Evolutionary conservation across 257 asterid genomes (phyloP).

Genomic region (Fraxinus excelsior): DNA sequence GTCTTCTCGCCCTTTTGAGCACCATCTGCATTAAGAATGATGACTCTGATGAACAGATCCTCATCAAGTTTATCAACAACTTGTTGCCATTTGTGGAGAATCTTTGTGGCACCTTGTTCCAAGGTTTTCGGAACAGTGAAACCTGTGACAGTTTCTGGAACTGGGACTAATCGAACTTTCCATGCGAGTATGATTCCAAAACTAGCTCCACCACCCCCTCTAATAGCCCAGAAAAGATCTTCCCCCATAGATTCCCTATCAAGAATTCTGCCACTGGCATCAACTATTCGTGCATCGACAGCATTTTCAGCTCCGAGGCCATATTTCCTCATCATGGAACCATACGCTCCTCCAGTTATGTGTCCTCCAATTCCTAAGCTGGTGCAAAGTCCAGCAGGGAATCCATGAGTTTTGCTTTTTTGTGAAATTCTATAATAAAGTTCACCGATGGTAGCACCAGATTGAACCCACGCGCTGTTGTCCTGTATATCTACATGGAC

Average conservation of each 20-base stretch:
- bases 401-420: conserved; percentile 39
- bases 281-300: conserved; percentile 56
- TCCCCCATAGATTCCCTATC: conserved; percentile 60
- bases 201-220: conserved; percentile 71
- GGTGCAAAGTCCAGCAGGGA: conserved; percentile 60
- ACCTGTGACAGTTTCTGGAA: conserved; percentile 60
- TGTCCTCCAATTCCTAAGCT: conserved; percentile 72
- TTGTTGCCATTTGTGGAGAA: conserved; percentile 57
- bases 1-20: conserved; percentile 43
- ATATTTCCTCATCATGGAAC: conserved; percentile 59
- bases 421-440: conserved; percentile 46
- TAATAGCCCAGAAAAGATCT: conserved; percentile 67
- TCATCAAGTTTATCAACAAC: conserved; percentile 56
- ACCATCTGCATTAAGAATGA: conserved; percentile 37
- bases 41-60: conserved; percentile 58
- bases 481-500: conserved; percentile 35
- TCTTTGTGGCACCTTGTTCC: conserved; percentile 44
- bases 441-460: conserved; percentile 49
- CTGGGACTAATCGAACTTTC: conserved; percentile 57
- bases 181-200: conserved; percentile 59
- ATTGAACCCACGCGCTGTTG: conserved; percentile 46
- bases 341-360: conserved; percentile 69
- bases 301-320: conserved; percentile 68
- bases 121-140: conserved; percentile 56
- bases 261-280: conserved; percentile 47